phyloP scores from a whole-genome alignment of 768 basidiomycete genomes.

The Pisolithus sp. region DNA sequence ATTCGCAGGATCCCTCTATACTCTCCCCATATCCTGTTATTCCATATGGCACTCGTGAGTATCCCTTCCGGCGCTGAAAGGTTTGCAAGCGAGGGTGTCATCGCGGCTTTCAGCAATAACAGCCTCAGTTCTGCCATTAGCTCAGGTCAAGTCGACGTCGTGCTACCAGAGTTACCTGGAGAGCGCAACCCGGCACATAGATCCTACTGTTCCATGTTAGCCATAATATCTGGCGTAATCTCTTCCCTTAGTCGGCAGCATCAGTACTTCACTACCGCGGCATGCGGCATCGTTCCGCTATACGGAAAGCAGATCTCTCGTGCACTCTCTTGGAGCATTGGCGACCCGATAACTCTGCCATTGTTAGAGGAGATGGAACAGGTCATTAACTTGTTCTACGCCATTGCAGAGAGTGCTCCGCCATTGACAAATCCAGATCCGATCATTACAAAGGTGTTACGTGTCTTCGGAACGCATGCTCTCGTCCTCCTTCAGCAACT shows the following conservation, averaged over 20 bases:
- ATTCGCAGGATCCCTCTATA: conserved; percentile 63
- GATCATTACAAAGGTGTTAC: conserved; percentile 57
- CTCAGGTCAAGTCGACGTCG: conserved; percentile 62
- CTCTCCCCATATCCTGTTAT: conserved; percentile 70
- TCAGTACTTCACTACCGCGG: conserved; percentile 79
- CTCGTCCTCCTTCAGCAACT: conserved; percentile 77
- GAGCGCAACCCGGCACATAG: conserved; percentile 75
- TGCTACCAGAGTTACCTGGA: conserved; percentile 61
- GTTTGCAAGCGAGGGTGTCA: conserved; percentile 75
- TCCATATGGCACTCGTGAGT: conserved; percentile 81
- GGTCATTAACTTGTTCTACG: conserved; percentile 69
- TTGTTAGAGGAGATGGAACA: conserved; percentile 81
- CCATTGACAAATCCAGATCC: conserved; percentile 25
- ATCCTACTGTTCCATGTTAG: conserved; percentile 80
- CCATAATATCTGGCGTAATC: conserved; percentile 69
- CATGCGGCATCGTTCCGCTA: conserved; percentile 78
- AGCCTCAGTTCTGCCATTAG: conserved; percentile 72
- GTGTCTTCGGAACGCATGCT: conserved; percentile 61
- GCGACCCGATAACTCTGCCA: conserved; percentile 68
- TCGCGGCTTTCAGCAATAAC: conserved; percentile 80
- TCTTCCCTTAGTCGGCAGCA: conserved; percentile 55
- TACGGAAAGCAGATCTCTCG: conserved; percentile 75
- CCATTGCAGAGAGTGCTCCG: conserved; percentile 50
- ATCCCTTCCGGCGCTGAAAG: conserved; percentile 75
- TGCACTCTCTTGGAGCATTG: conserved; percentile 77